A percentile compares a stretch with the other conserved stretches of the same genome.
Evolutionary conservation across 495 filamentous ascomycete species (phyloP).

Genomic region (Eremomyces bilateralis): DNA sequence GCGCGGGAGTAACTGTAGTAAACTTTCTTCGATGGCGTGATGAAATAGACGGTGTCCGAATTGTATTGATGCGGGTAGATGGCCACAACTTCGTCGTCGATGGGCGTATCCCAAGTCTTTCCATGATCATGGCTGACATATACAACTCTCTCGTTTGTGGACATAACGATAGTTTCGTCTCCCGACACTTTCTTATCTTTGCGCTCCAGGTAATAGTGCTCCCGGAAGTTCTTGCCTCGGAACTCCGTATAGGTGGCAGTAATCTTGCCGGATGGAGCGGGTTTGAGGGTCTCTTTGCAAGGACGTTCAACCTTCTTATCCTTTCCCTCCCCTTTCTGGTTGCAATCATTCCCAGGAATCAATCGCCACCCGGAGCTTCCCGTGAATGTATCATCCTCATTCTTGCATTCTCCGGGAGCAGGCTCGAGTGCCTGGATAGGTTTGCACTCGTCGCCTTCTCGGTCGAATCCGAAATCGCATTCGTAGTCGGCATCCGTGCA

Average conservation of each 20-base stretch:
- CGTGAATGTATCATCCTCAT: constrained; percentile 43
- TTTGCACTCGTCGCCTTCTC: constrained; percentile 43
- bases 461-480: constrained; percentile 76
- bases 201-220: constrained; percentile 62
- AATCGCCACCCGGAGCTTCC: constrained; percentile 76
- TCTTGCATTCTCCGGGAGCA: constrained; percentile 43
- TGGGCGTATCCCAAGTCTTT: constrained; percentile 52
- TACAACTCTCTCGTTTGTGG: constrained; percentile 39
- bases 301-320: constrained; percentile 36
- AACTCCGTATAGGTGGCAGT: constrained; percentile 32
- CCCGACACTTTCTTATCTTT: constrained; percentile 25
- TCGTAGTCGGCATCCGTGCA: constrained; percentile 75
- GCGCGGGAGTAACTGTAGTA: constrained; percentile 64
- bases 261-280: constrained; percentile 38
- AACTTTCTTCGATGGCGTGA: constrained; percentile 44
- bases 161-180: constrained; percentile 79
- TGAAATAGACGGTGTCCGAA: constrained; percentile 67
- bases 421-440: constrained; percentile 27
- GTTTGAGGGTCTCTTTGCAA: constrained; percentile 26
- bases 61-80: constrained; percentile 59
- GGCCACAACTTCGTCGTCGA: constrained; percentile 32
- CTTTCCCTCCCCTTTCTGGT: constrained; percentile 28
- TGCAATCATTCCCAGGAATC: constrained; percentile 79
- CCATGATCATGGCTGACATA: constrained; percentile 57
- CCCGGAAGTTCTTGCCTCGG: constrained; percentile 27